phyloP scores from a whole-genome alignment of 176 grass and related monocot genomes.

The Hsuehochloa calcarea region DNA sequence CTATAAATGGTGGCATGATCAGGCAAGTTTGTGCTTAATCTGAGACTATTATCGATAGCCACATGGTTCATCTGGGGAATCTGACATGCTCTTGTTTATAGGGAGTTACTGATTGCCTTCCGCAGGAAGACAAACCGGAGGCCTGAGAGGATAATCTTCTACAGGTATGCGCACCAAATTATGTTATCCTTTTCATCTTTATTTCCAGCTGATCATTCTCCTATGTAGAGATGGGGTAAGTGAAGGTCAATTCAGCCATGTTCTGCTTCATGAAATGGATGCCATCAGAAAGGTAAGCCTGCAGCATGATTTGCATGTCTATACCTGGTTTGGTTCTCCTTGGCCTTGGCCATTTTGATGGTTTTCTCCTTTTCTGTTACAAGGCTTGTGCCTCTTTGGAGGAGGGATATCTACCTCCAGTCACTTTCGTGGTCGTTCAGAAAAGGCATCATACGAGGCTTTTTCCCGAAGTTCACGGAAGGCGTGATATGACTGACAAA shows the following conservation, averaged over 20 bases:
- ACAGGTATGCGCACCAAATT: slow-evolving; percentile 44
- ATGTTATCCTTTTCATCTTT: neutral
- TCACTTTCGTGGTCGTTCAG: slow-evolving; percentile 86
- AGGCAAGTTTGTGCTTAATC: slow-evolving; percentile 28
- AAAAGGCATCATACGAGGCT: slow-evolving; percentile 80
- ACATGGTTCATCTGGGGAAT: slow-evolving; percentile 1
- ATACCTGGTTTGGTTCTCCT: neutral
- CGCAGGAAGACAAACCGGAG: slow-evolving; percentile 24
- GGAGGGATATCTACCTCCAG: slow-evolving; percentile 57
- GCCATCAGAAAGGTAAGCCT: slow-evolving; percentile 63
- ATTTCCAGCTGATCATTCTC: neutral
- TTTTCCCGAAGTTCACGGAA: slow-evolving; percentile 63
- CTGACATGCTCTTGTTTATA: slow-evolving; percentile 33
- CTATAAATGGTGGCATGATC: slow-evolving; percentile 45
- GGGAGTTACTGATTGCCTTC: slow-evolving; percentile 55
- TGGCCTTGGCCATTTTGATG: neutral
- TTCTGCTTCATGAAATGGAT: slow-evolving; percentile 62
- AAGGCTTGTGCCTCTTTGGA: slow-evolving; percentile 75
- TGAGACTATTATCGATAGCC: neutral
- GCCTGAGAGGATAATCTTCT: slow-evolving; percentile 63
- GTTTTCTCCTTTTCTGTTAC: neutral
- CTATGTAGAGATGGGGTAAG: slow-evolving; percentile 32
- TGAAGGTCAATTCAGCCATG: slow-evolving; percentile 33
- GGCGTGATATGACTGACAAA: slow-evolving; percentile 55
- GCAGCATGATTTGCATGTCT: neutral